Evolutionary conservation across 805 yeast genomes (phyloP).

Genomic region (Metschnikowia lunata): DNA sequence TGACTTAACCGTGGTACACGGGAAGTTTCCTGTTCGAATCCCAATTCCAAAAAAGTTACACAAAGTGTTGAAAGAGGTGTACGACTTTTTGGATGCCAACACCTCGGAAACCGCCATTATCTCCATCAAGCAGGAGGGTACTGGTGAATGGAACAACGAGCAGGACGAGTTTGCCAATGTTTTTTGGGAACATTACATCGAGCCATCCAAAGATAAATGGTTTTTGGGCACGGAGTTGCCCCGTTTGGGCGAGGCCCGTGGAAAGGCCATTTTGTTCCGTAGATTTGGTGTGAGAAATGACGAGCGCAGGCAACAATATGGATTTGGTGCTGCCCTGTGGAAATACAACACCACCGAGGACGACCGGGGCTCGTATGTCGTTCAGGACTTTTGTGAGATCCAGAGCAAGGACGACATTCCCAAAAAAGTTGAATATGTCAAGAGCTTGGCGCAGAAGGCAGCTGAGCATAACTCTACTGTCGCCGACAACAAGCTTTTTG

Average conservation of each 20-base stretch:
- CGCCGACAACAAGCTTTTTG: conserved; percentile 50
- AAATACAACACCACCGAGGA: conserved; percentile 59
- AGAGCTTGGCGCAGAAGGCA: conserved; percentile 52
- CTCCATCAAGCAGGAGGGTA: conserved; percentile 72
- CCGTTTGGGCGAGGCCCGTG: conserved; percentile 56
- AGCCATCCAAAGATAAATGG: conserved; percentile 52
- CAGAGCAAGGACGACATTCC: conserved; percentile 47
- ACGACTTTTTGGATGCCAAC: conserved; percentile 49
- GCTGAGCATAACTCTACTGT: conserved; percentile 40
- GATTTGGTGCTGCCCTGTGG: conserved; percentile 70
- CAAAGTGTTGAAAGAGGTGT: conserved; percentile 54
- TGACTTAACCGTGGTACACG: conserved; percentile 66
- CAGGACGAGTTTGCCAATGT: conserved; percentile 61
- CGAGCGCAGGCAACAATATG: conserved; percentile 42
- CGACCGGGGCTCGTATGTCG: conserved; percentile 56
- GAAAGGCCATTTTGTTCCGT: conserved; percentile 62
- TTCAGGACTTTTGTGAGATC: conserved; percentile 74
- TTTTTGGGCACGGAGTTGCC: conserved; percentile 56
- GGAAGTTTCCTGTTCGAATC: conserved; percentile 68
- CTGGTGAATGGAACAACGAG: conserved; percentile 58
- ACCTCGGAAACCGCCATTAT: conserved; percentile 59
- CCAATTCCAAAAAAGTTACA: conserved; percentile 51
- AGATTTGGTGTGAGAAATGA: conserved; percentile 62
- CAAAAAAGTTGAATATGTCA: conserved; percentile 55
- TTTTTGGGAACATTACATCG: conserved; percentile 55